Base-by-base conservation (phyloP, 805 yeast genomes). In the Sugiyamaella marilandica region DNA sequence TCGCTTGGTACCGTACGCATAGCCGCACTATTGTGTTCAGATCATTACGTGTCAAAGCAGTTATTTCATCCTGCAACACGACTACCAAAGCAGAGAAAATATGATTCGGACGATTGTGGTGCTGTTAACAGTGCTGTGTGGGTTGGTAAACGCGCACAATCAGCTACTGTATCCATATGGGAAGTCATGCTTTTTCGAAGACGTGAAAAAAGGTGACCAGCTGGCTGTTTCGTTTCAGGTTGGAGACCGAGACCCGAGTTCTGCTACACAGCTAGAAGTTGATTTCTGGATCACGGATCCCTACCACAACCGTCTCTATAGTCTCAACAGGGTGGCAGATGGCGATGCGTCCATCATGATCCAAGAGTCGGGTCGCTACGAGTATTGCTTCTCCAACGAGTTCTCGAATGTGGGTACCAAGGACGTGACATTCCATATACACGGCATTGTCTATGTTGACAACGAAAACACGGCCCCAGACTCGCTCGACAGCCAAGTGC, bases 341-440 rank as follows among this genome's bases (percentile, higher is more conserved):
- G 97, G 96, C 41, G 95, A 88, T 57, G 81, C 81, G 55, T 74
- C 82, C 13, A 70, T 87, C 55, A 79, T 75, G 54, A 92, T 95
- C 47, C 74, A 78, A 50, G 70, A 76, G 55, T 69, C 71, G 52
- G 98, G 98, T 50, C 85, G 84, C 66, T 86, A 82, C 73, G 78
- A 81, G 58, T 94, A 87, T 76, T 92, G 99, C 72, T 92, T 92
- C 76, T 82, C 92, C 60, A 92, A 94, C 70, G 97, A 90, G 69
- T 82, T 80, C 62, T 76, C 87, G 5, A 74, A 80, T 18, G 67
- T 83, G 45, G 80, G 78, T 41, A 87, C 94, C 49, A 85, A 89
- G 70, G 99, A 92, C 66, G 96, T 92, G 36, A 85, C 96, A 0
- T 92, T 92, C 78, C 94, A 92, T 70, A 88, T 92, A 53, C 96